Evolutionary conservation across 2,329 filamentous ascomycete species (phyloP).

Genomic region (Monosporascus ibericus): DNA sequence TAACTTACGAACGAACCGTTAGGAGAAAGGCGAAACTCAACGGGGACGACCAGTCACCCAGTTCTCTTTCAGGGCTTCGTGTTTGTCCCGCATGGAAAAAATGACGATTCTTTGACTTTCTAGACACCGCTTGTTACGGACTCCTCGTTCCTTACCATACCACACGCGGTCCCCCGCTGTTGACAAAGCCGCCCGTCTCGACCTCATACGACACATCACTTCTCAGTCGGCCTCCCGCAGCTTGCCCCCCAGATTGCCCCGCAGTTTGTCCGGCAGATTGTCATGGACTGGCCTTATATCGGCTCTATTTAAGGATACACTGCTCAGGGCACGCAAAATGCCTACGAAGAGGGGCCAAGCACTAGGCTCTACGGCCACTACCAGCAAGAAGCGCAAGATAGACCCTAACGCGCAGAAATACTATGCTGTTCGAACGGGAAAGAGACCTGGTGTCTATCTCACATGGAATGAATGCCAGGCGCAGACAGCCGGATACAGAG

Average conservation of each 20-base stretch:
- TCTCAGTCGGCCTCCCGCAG: slow-evolving; percentile 6
- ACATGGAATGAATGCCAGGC: slow-evolving; percentile 56
- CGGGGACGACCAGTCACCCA: slow-evolving; percentile 22
- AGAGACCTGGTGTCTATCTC: slow-evolving; percentile 54
- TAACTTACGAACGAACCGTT: slow-evolving; percentile 13
- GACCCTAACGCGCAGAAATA: slow-evolving; percentile 46
- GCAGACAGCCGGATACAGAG: slow-evolving; percentile 55
- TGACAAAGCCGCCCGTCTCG: slow-evolving; percentile 20
- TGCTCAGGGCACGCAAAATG: slow-evolving; percentile 15
- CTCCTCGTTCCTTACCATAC: slow-evolving; percentile 3
- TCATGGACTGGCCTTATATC: slow-evolving; percentile 17
- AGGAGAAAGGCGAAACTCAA: slow-evolving; percentile 14
- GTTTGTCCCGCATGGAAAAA: slow-evolving; percentile 10
- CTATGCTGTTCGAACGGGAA: slow-evolving; percentile 56
- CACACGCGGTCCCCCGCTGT: slow-evolving; percentile 1
- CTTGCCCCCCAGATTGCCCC: too few relatives aligned
- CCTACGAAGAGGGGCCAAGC: slow-evolving; percentile 15
- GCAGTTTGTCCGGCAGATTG: slow-evolving; percentile 1
- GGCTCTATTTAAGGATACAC: slow-evolving; percentile 4
- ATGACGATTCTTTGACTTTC: slow-evolving; percentile 23
- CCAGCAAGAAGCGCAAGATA: slow-evolving; percentile 42
- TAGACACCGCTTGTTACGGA: slow-evolving; percentile 8
- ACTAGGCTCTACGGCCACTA: slow-evolving; percentile 11
- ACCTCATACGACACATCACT: slow-evolving; percentile 15
- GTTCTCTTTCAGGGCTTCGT: slow-evolving; percentile 7